These are phyloP conservation scores for Huntiella bhutanensis DNA, from an alignment of 2,329 filamentous ascomycete genomes.

Conservation along the genomic window DNA sequence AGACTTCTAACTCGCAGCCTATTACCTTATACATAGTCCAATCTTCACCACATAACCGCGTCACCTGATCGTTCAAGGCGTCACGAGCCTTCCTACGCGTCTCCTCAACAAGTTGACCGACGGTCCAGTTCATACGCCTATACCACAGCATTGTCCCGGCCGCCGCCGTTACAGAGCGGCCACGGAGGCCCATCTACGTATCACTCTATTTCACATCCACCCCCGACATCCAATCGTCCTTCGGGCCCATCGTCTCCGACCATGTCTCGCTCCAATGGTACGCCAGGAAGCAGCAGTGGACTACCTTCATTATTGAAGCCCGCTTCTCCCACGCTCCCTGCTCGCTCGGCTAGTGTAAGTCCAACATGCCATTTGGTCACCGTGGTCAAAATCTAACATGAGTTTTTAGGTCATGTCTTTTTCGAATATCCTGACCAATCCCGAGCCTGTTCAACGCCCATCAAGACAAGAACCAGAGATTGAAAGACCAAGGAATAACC, in stretches of 20 bases:
- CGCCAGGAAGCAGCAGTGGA: slow-evolving; percentile 6
- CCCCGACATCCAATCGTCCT: neutral
- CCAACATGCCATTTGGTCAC: neutral
- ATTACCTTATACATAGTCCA: too few species aligned
- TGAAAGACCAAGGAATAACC: slow-evolving; percentile 4
- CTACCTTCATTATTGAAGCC: slow-evolving; percentile 12
- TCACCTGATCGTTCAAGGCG: slow-evolving; percentile 1
- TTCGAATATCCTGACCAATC: slow-evolving; percentile 75
- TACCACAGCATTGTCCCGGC: slow-evolving; percentile 17
- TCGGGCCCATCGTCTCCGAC: slow-evolving; percentile 29
- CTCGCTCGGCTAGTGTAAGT: slow-evolving; percentile 5
- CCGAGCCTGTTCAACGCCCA: slow-evolving; percentile 35
- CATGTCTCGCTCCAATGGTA: slow-evolving; percentile 10
- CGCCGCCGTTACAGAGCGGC: slow-evolving; percentile 14
- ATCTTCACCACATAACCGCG: neutral
- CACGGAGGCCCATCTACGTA: slow-evolving; percentile 5
- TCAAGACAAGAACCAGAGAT: neutral
- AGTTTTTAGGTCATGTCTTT: slow-evolving; percentile 70
- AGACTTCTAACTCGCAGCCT: too few species aligned
- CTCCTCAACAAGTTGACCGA: slow-evolving; percentile 23
- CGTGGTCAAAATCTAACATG: slow-evolving; percentile 5
- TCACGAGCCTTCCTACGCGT: slow-evolving; percentile 25
- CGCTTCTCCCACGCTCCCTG: slow-evolving; percentile 10
- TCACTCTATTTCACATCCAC: neutral
- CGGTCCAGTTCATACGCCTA: slow-evolving; percentile 30